Percentiles rank a stretch among this genome's conserved stretches.
Evolutionary conservation across 176 grass and related monocot genomes (phyloP).

Genomic region (Oryza officinalis): DNA sequence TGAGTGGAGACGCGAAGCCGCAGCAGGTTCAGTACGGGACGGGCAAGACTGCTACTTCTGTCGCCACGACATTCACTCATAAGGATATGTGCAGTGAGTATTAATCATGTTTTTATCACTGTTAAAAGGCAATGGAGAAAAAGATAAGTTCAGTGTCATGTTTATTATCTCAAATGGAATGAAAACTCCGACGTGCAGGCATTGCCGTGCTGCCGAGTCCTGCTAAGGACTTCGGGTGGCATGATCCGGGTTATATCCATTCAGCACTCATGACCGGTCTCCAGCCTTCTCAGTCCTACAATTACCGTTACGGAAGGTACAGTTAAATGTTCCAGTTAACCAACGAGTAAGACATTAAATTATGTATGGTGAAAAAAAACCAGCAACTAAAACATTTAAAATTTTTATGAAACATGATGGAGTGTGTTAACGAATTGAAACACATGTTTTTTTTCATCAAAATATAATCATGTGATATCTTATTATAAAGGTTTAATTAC

Average conservation of each 20-base stretch:
- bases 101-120: background rate
- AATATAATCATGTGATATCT: too few relatives aligned
- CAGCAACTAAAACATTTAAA: too few relatives aligned
- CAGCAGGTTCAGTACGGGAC: conserved; percentile 66
- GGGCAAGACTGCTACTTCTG: conserved; percentile 40
- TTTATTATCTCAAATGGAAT: background rate
- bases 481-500: too few relatives aligned
- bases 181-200: background rate
- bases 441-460: too few relatives aligned
- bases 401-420: too few relatives aligned
- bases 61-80: conserved; percentile 57
- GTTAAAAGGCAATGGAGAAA: background rate
- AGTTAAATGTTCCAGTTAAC: too few relatives aligned
- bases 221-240: conserved; percentile 88
- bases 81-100: conserved; percentile 87
- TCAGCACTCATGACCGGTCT: conserved; percentile 68
- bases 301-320: conserved; percentile 76
- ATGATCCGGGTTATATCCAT: conserved; percentile 82
- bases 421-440: too few relatives aligned
- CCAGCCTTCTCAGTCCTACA: conserved; percentile 63
- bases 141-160: background rate
- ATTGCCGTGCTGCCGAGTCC: conserved; percentile 42
- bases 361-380: too few relatives aligned
- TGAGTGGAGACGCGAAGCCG: conserved; percentile 70
- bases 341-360: too few relatives aligned